Evolutionary conservation across 2,329 filamentous ascomycete genomes (phyloP).

Genomic region (Podosphaera xanthii): DNA sequence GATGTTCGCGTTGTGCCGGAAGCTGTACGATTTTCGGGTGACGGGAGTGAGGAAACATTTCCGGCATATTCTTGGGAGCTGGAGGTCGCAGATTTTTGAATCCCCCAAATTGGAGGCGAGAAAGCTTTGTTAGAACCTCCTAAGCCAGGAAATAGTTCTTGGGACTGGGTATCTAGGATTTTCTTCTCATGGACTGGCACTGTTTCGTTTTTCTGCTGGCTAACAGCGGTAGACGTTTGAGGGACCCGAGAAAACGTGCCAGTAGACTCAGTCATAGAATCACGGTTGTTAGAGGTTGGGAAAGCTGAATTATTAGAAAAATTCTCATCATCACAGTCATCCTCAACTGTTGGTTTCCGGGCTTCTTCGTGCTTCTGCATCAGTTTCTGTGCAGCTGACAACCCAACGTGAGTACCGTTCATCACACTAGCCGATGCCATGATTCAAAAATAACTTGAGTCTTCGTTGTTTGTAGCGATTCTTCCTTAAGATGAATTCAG

Average conservation of each 20-base stretch:
- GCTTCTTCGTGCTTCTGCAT: constrained; percentile 35
- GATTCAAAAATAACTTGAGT: not conserved
- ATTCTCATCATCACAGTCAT: constrained; percentile 64
- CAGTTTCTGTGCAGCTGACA: constrained; percentile 28
- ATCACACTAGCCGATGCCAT: constrained; percentile 13
- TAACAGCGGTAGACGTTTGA: constrained; percentile 33
- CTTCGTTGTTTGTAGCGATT: not conserved
- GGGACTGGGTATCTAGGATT: constrained; percentile 58
- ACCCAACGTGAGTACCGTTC: constrained; percentile 7
- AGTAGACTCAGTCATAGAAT: not conserved
- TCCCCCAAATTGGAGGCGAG: constrained; percentile 52
- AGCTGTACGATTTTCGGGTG: constrained; percentile 23
- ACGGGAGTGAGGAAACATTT: constrained; percentile 36
- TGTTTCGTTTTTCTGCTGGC: constrained; percentile 41
- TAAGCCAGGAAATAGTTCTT: constrained; percentile 84
- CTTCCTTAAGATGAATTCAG: too few species aligned
- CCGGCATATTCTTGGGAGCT: constrained; percentile 15
- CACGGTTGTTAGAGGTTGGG: not conserved
- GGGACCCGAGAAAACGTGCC: constrained; percentile 19
- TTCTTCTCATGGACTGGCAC: constrained; percentile 17
- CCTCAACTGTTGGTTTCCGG: constrained; percentile 50
- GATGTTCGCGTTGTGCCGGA: constrained; percentile 9
- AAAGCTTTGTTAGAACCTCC: constrained; percentile 40
- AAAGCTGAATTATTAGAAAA: constrained; percentile 21
- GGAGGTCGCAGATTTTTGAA: constrained; percentile 32